phyloP scores from a whole-genome alignment of 768 basidiomycete species.

The Gloeopeniophorella convolvens region DNA sequence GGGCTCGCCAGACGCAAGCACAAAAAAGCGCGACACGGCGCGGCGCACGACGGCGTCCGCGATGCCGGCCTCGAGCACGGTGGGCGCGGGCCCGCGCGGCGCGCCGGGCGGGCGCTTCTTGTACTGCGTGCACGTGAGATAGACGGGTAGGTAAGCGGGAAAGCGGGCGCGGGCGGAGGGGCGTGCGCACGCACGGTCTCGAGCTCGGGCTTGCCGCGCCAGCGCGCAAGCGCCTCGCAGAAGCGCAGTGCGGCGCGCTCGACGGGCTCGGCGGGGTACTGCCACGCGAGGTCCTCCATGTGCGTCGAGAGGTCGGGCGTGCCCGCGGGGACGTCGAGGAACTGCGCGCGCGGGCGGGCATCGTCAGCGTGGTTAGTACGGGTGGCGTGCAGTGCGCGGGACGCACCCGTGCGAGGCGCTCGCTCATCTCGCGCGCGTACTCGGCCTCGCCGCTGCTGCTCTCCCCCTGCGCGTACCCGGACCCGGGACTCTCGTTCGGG shows the following conservation, averaged over 20 bases:
- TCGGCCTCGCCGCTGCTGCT: slow-evolving; percentile 59
- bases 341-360: no score
- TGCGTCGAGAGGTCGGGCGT: slow-evolving; percentile 74
- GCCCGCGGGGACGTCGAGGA: slow-evolving; percentile 64
- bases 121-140: slow-evolving; percentile 21
- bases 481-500: slow-evolving; percentile 31
- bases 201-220: slow-evolving; percentile 82
- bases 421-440: slow-evolving; percentile 69
- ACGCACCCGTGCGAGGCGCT: slow-evolving; percentile 65
- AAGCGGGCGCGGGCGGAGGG: neutral
- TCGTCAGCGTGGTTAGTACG: no score
- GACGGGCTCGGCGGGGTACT: slow-evolving; percentile 75
- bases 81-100: neutral
- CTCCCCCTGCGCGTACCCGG: slow-evolving; percentile 20
- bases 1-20: no score
- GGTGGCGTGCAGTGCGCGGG: no score
- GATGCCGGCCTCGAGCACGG: neutral
- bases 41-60: slow-evolving; percentile 9
- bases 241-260: slow-evolving; percentile 74
- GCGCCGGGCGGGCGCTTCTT: slow-evolving; percentile 21
- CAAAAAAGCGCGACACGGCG: slow-evolving; percentile 1
- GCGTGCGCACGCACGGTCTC: slow-evolving; percentile 47
- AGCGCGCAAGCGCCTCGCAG: slow-evolving; percentile 74
- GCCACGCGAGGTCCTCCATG: slow-evolving; percentile 72
- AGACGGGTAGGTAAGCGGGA: neutral